Conservation (phyloP, 2,329 filamentous ascomycete genomes). For the Dothideomycetes sp. region DNA sequence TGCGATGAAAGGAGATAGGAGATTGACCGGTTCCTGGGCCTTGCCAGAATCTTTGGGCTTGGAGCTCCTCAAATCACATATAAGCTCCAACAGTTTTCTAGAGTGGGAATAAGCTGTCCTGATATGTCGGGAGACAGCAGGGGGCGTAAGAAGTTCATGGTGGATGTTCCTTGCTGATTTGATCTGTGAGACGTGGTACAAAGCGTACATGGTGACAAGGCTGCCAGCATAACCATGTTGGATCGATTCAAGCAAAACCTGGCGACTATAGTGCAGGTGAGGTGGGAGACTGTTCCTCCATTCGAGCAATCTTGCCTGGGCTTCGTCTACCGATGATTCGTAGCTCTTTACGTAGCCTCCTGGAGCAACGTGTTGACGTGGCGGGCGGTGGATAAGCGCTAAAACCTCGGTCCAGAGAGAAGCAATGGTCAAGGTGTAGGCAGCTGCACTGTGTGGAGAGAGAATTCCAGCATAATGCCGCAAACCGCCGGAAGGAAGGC, state of each 20-base stretch:
- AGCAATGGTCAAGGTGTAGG: slow-evolving; percentile 21
- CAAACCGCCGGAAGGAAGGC: not conserved
- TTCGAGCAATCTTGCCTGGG: slow-evolving; percentile 43
- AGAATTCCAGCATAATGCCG: not conserved
- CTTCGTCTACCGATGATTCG: slow-evolving; percentile 45
- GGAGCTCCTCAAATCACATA: slow-evolving; percentile 31
- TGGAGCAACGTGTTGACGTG: slow-evolving; percentile 32
- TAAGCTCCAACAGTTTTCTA: slow-evolving; percentile 42
- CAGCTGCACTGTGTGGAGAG: slow-evolving; percentile 3
- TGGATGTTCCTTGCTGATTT: slow-evolving; percentile 55
- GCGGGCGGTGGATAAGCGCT: slow-evolving; percentile 47
- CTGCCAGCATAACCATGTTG: slow-evolving; percentile 46
- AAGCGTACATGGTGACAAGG: slow-evolving; percentile 55
- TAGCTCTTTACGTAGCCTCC: slow-evolving; percentile 37
- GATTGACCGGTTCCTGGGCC: slow-evolving; percentile 10
- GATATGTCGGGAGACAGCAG: slow-evolving; percentile 38
- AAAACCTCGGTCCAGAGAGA: slow-evolving; percentile 59
- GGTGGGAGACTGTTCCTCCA: slow-evolving; percentile 52
- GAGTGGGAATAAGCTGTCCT: slow-evolving; percentile 45
- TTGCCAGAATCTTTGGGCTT: slow-evolving; percentile 2
- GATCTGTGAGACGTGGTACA: slow-evolving; percentile 57
- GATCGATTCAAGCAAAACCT: slow-evolving; percentile 50
- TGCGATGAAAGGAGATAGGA: slow-evolving; percentile 46
- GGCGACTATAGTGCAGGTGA: slow-evolving; percentile 44
- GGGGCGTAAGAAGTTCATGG: slow-evolving; percentile 33